Evolutionary conservation across 768 basidiomycete species (phyloP).

Genomic region (Hericium rajendrae): DNA sequence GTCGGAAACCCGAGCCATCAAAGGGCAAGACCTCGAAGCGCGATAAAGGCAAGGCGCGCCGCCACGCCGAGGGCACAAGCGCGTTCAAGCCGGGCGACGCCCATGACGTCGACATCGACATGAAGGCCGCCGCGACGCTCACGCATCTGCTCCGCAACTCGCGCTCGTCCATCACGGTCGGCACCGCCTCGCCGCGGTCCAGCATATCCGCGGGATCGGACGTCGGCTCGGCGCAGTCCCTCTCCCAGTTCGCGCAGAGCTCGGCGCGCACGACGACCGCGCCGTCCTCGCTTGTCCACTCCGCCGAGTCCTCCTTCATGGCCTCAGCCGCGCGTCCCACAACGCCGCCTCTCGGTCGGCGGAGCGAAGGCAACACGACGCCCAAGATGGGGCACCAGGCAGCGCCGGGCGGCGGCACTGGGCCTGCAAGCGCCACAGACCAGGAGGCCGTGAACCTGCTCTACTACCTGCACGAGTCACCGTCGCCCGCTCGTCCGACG

Average conservation of each 20-base stretch:
- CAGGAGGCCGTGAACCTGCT: conserved; percentile 83
- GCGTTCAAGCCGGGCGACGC: conserved; percentile 19
- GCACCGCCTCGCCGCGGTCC: conserved; percentile 60
- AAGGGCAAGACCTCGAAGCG: conserved; percentile 5
- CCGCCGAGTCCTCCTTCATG: conserved; percentile 31
- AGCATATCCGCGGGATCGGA: conserved; percentile 64
- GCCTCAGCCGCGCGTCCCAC: conserved; percentile 20
- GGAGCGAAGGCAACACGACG: conserved; percentile 12
- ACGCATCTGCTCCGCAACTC: conserved; percentile 63
- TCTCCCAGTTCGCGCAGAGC: conserved; percentile 58
- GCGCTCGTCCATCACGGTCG: conserved; percentile 42
- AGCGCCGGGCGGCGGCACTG: conserved; percentile 19
- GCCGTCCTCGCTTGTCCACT: conserved; percentile 28
- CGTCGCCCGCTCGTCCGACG: conserved; percentile 61
- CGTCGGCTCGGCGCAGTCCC: conserved; percentile 48
- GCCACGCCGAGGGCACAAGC: background rate
- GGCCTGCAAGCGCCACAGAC: conserved; percentile 41
- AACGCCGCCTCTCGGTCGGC: conserved; percentile 23
- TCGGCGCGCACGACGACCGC: conserved; percentile 44
- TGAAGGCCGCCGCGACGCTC: conserved; percentile 76
- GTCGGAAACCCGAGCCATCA: conserved; percentile 2
- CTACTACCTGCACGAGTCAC: conserved; percentile 77
- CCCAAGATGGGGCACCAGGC: conserved; percentile 13
- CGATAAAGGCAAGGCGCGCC: conserved; percentile 2
- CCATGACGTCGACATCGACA: conserved; percentile 54